phyloP scores from a whole-genome alignment of 805 yeast genomes.

The Candida multigemmis region DNA sequence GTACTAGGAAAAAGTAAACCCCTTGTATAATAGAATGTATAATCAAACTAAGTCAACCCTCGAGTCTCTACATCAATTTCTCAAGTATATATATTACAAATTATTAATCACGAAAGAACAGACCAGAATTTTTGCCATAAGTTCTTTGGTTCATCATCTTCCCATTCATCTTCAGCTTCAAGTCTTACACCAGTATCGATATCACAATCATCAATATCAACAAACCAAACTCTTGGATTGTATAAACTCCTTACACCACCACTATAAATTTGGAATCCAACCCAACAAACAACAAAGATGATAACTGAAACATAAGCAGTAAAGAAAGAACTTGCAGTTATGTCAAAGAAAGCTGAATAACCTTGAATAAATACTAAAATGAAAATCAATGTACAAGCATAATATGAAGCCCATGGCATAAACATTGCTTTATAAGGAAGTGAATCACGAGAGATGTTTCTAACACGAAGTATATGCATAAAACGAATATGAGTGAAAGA shows the following conservation, averaged over 20 bases:
- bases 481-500: constrained; percentile 59
- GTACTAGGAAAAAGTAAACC: constrained; percentile 9
- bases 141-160: constrained; percentile 40
- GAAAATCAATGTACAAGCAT: constrained; percentile 44
- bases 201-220: constrained; percentile 54
- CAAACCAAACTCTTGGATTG: constrained; percentile 33
- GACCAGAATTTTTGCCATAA: constrained; percentile 51
- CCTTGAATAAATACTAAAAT: constrained; percentile 67
- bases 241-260: no score
- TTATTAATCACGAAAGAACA: constrained; percentile 14
- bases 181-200: constrained; percentile 59
- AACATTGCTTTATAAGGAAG: constrained; percentile 68
- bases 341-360: constrained; percentile 48
- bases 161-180: constrained; percentile 57
- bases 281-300: constrained; percentile 47
- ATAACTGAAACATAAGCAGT: constrained; percentile 66
- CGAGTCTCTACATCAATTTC: no score
- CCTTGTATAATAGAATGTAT: no score
- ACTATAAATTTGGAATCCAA: constrained; percentile 38
- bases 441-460: constrained; percentile 58
- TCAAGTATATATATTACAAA: not conserved
- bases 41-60: no score
- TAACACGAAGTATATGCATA: constrained; percentile 51
- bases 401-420: constrained; percentile 63
- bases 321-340: constrained; percentile 51